phyloP scores from a whole-genome alignment of 352 stramenopile genomes.

The Peronospora belbahrii region DNA sequence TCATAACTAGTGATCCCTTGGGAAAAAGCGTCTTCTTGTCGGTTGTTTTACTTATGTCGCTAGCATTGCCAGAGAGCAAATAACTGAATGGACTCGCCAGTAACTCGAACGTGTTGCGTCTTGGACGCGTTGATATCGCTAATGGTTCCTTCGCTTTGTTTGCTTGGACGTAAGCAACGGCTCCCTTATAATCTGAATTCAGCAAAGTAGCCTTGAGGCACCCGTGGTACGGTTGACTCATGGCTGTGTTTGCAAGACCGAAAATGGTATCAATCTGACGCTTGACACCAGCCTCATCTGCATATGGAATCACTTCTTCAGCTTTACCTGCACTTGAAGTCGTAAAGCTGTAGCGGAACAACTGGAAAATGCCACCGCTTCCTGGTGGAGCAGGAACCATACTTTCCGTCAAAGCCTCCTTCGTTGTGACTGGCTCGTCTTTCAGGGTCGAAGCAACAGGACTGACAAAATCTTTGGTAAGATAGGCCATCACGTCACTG shows the following conservation, averaged over 20 bases:
- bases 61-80: constrained; percentile 20
- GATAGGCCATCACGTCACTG: constrained; percentile 41
- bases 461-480: constrained; percentile 38
- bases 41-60: background rate
- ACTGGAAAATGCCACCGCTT: constrained; percentile 59
- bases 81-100: constrained; percentile 69
- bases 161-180: constrained; percentile 47
- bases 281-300: constrained; percentile 29
- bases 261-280: constrained; percentile 53
- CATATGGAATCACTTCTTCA: constrained; percentile 24
- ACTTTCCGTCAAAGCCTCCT: constrained; percentile 7
- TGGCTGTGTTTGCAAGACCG: constrained; percentile 39
- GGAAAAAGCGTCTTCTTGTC: constrained; percentile 30
- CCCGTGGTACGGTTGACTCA: constrained; percentile 42
- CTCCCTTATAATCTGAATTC: constrained; percentile 34
- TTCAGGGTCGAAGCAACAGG: constrained; percentile 21
- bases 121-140: constrained; percentile 11
- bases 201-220: constrained; percentile 41
- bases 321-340: background rate
- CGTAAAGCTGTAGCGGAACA: constrained; percentile 43
- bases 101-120: constrained; percentile 65
- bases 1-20: constrained; percentile 43
- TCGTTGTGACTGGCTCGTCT: constrained; percentile 29
- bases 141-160: constrained; percentile 29
- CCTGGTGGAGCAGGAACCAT: constrained; percentile 17